These are phyloP conservation scores for Plectosphaerella sp. DNA, from an alignment of 2,329 filamentous ascomycete genomes.

Conservation along the genomic window DNA sequence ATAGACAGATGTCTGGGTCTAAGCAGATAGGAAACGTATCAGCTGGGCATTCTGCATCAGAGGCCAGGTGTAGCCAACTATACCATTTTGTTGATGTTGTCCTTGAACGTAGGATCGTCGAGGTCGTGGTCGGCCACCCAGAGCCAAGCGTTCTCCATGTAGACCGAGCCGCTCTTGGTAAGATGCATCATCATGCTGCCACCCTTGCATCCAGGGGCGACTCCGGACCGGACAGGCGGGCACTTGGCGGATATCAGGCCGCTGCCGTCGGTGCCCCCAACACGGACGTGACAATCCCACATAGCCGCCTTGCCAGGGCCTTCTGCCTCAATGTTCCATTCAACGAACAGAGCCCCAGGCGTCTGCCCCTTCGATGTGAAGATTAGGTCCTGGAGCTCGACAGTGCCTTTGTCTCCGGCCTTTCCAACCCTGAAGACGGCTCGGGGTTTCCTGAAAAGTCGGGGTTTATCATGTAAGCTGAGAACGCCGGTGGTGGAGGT, in stretches of 20 bases:
- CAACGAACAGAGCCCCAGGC: conserved; percentile 63
- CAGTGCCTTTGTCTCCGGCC: conserved; percentile 53
- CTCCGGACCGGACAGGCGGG: conserved; percentile 34
- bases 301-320: conserved; percentile 5
- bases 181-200: conserved; percentile 50
- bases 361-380: conserved; percentile 62
- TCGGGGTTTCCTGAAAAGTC: conserved; percentile 37
- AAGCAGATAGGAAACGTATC: neutral
- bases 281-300: conserved; percentile 60
- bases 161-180: conserved; percentile 40
- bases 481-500: too few species aligned
- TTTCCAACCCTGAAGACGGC: conserved; percentile 63
- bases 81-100: conserved; percentile 54
- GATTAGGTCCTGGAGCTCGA: conserved; percentile 67
- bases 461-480: neutral
- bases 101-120: conserved; percentile 15
- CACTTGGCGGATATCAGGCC: conserved; percentile 59
- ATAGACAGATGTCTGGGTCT: conserved; percentile 24
- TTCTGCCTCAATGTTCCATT: conserved; percentile 49
- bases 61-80: neutral
- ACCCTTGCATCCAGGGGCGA: conserved; percentile 53
- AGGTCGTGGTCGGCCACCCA: conserved; percentile 61
- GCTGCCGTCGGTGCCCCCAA: conserved; percentile 64
- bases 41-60: neutral
- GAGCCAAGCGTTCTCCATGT: conserved; percentile 54